A percentile compares a stretch with the other conserved stretches of the same genome.
These are phyloP conservation scores for Talaromyces sp. DNA, from an alignment of 2,329 filamentous ascomycete genomes.

Conservation along the genomic window DNA sequence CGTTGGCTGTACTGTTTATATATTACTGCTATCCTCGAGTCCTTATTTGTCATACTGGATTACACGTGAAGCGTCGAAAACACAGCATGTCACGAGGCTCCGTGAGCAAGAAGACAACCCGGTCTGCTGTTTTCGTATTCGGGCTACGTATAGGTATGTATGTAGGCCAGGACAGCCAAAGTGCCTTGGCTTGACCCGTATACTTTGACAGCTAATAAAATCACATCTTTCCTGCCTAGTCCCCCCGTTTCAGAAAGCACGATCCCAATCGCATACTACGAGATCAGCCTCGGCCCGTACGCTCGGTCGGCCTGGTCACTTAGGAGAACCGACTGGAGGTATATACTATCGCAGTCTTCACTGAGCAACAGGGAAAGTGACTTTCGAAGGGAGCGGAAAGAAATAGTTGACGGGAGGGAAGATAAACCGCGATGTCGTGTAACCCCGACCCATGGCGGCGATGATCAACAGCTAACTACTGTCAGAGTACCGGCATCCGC, in stretches of 20 bases:
- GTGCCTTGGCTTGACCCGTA: background rate
- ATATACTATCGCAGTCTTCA: background rate
- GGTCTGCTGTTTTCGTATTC: background rate
- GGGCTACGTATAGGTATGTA: background rate
- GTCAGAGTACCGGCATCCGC: background rate
- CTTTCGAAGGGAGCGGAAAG: background rate
- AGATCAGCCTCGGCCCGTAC: background rate
- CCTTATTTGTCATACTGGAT: background rate
- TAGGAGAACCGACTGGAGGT: background rate
- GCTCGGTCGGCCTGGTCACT: background rate
- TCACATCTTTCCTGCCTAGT: background rate
- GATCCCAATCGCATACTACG: background rate
- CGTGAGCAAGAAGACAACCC: background rate
- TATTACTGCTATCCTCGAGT: background rate
- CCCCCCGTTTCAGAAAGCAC: background rate
- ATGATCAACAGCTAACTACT: background rate
- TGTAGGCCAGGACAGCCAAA: background rate
- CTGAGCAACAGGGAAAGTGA: background rate
- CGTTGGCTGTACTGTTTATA: background rate
- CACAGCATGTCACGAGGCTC: background rate
- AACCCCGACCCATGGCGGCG: background rate
- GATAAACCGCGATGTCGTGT: background rate
- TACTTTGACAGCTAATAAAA: background rate
- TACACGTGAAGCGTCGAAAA: background rate
- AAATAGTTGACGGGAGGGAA: background rate